Evolutionary conservation across 306 rosid genomes (phyloP).

Genomic region (Canavalia gladiata): DNA sequence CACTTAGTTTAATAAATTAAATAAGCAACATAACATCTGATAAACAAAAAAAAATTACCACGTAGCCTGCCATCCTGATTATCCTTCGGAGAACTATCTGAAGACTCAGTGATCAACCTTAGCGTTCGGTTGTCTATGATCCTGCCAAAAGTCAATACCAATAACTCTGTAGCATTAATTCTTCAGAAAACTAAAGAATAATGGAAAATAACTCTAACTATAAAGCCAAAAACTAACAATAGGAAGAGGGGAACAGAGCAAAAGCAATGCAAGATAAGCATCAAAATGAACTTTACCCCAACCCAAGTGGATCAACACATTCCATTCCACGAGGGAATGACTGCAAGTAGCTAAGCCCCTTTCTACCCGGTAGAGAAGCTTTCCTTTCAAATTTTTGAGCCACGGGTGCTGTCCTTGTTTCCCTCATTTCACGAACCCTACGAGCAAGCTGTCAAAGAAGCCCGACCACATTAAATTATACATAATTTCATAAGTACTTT

Average conservation of each 20-base stretch:
- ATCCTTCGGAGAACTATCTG: slow-evolving; percentile 75
- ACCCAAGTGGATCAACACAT: slow-evolving; percentile 92
- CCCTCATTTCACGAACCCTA: slow-evolving; percentile 98
- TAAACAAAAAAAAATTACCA: slow-evolving; percentile 61
- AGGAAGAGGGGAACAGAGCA: slow-evolving; percentile 31
- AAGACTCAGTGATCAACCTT: slow-evolving; percentile 78
- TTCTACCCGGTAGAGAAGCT: slow-evolving; percentile 57
- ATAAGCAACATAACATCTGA: slow-evolving; percentile 37
- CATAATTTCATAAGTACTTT: slow-evolving; percentile 48
- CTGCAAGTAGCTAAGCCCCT: slow-evolving; percentile 76
- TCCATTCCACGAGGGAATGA: slow-evolving; percentile 99
- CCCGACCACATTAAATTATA: slow-evolving; percentile 59
- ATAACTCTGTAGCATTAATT: slow-evolving; percentile 39
- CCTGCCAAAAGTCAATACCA: slow-evolving; percentile 70
- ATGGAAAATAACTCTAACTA: slow-evolving; percentile 31
- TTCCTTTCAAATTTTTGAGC: slow-evolving; percentile 81
- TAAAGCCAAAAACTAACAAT: slow-evolving; percentile 22
- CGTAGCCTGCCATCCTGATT: slow-evolving; percentile 70
- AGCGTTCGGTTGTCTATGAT: slow-evolving; percentile 92
- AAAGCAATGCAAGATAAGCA: slow-evolving; percentile 44
- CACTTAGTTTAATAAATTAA: slow-evolving; percentile 27
- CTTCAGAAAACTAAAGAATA: slow-evolving; percentile 40
- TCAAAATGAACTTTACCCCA: slow-evolving; percentile 71
- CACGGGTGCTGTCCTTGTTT: slow-evolving; percentile 90
- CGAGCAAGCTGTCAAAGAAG: slow-evolving; percentile 88